These are phyloP conservation scores for Biscogniauxia marginata DNA, from an alignment of 2,329 filamentous ascomycete species.

Conservation along the genomic window DNA sequence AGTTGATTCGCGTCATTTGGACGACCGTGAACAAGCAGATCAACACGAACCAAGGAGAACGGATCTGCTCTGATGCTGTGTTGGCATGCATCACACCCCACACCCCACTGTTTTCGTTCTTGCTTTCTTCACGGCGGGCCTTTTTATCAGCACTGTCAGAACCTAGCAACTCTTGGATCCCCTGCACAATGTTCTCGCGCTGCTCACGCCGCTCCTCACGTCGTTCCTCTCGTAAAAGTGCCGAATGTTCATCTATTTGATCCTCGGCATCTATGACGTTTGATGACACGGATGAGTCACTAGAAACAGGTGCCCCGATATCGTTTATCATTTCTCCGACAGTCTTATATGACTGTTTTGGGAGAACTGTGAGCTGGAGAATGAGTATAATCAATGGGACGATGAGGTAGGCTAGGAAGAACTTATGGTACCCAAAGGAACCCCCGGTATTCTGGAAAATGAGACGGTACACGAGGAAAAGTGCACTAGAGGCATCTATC, in stretches of 20 bases:
- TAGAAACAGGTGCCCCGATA: slow-evolving; percentile 53
- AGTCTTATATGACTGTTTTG: slow-evolving; percentile 76
- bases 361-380: slow-evolving; percentile 70
- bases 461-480: slow-evolving; percentile 74
- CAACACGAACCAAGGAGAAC: slow-evolving; percentile 79
- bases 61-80: slow-evolving; percentile 70
- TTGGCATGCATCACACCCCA: slow-evolving; percentile 82
- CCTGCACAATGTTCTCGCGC: slow-evolving; percentile 62
- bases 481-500: slow-evolving; percentile 71
- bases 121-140: slow-evolving; percentile 64
- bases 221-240: slow-evolving; percentile 54
- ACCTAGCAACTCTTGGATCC: slow-evolving; percentile 73
- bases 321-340: slow-evolving; percentile 78
- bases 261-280: slow-evolving; percentile 46
- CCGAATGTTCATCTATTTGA: slow-evolving; percentile 57
- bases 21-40: slow-evolving; percentile 78
- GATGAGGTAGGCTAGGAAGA: slow-evolving; percentile 71
- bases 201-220: slow-evolving; percentile 57
- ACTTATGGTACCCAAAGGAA: slow-evolving; percentile 60
- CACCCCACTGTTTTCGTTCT: slow-evolving; percentile 70
- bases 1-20: slow-evolving; percentile 83
- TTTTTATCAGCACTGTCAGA: slow-evolving; percentile 61
- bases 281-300: slow-evolving; percentile 27
- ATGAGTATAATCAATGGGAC: slow-evolving; percentile 67
- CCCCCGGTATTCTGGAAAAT: slow-evolving; percentile 59